Conservation (phyloP, 1,284 basidiomycete genomes). For the Lignosus rhinocerotis region DNA sequence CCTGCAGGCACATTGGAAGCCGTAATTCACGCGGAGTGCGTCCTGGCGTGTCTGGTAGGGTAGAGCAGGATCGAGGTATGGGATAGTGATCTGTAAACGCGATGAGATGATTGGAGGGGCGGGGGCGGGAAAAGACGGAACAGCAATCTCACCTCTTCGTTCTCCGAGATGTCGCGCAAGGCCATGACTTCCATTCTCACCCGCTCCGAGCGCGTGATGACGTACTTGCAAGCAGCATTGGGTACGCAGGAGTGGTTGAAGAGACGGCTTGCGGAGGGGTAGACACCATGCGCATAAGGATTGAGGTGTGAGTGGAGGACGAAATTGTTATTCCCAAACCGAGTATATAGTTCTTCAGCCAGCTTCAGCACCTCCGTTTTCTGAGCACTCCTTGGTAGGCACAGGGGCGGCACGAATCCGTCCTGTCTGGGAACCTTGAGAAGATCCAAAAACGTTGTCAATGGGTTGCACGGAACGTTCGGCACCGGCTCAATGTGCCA, state of each 20-base stretch:
- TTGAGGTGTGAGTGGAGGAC: conserved; percentile 67
- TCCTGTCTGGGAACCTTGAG: conserved; percentile 44
- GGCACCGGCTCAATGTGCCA: neutral
- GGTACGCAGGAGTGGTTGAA: conserved; percentile 81
- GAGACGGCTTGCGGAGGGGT: conserved; percentile 67
- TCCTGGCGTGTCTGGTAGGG: conserved; percentile 55
- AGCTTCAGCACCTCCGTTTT: conserved; percentile 27
- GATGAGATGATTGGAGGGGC: neutral
- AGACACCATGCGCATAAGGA: conserved; percentile 69
- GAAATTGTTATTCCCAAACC: conserved; percentile 80
- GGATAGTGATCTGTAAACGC: conserved; percentile 58
- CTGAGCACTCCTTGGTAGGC: conserved; percentile 14
- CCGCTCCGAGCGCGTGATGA: conserved; percentile 38
- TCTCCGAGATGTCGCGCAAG: conserved; percentile 51
- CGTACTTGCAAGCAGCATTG: conserved; percentile 67
- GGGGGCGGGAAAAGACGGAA: neutral
- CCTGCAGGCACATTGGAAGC: conserved; percentile 63
- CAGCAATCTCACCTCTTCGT: conserved; percentile 59
- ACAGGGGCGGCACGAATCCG: conserved; percentile 27
- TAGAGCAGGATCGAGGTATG: conserved; percentile 76
- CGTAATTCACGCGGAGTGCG: conserved; percentile 61
- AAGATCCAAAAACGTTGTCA: conserved; percentile 49
- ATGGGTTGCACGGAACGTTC: conserved; percentile 6
- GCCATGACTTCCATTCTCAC: conserved; percentile 64
- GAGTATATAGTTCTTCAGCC: conserved; percentile 43